Evolutionary conservation across 2,329 filamentous ascomycete species (phyloP), one percentile per base, ranked within the genome.

Genomic region (Ascochyta pisi): DNA sequence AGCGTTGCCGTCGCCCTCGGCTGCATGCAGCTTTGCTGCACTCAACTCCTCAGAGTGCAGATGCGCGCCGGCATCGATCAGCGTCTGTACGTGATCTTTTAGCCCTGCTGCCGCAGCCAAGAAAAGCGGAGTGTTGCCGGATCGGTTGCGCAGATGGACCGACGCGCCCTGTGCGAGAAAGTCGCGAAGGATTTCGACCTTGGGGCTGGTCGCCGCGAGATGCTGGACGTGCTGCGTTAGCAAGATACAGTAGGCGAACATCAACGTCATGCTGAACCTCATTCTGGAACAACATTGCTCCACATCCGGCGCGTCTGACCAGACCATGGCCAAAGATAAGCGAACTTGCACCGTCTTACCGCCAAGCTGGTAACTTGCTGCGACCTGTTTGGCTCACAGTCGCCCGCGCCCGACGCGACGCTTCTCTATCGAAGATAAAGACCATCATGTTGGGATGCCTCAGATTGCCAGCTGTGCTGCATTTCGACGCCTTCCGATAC

Each of bases 121-220:
- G 70, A 84, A 86, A 45, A 87, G 77, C 54, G 84, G 84, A 45
- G 84, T 86, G 62, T 83, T 79, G 23, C 83, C 83, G 52, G 78
- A 78, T 57, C 82, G 79, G 69, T 86, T 86, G 50, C 84, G 82
- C 26, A 86, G 73, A 70, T 86, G 84, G 39, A 87, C 84, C 15
- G 83, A 85, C 12, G 81, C 83, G 49, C 84, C 84, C 58, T 83
- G 81, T 8, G 77, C 77, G 4, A 87, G 77, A 43, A 86, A 81
- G 70, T 82, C 81, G 50, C 81, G 79, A 35, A 87, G 75, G 26
- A 86, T 83, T 3, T 82, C 76, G 42, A 84, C 69, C 41, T 83
- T 82, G 2, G 83, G 82, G 16, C 81, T 81, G 4, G 81, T 83
- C 4, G 84, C 83, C 43, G 84, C 84, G 42, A 86, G 78, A 64